Conservation (phyloP, 2,329 filamentous ascomycete species). For the Fusarium nodosum region DNA sequence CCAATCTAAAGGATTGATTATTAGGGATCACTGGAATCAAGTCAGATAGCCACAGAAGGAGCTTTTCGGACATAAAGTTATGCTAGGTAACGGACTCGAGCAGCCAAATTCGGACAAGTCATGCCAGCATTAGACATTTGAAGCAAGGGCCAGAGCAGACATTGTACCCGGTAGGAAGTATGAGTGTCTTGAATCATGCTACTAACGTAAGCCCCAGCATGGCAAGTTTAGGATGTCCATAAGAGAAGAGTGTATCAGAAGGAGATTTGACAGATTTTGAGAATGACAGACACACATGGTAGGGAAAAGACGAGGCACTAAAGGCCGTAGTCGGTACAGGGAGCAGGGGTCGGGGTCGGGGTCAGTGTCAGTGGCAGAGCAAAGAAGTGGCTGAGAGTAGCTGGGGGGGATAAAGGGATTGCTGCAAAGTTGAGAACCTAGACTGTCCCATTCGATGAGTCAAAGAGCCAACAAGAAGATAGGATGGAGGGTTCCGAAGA, state of each 20-base stretch:
- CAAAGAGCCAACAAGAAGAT: conserved; percentile 45
- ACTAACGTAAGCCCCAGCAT: conserved; percentile 51
- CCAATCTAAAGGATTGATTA: conserved; percentile 26
- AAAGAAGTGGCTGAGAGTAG: conserved; percentile 42
- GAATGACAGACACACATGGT: conserved; percentile 12
- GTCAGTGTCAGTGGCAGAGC: conserved; percentile 33
- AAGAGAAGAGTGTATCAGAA: conserved; percentile 59
- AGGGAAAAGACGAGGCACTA: conserved; percentile 24
- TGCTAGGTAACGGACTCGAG: conserved; percentile 25
- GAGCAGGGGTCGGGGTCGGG: conserved; percentile 26
- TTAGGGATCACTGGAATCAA: conserved; percentile 27
- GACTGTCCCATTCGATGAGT: conserved; percentile 28
- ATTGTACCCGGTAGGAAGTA: conserved; percentile 57
- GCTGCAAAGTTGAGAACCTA: conserved; percentile 25
- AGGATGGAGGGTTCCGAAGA: conserved; percentile 40
- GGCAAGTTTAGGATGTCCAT: conserved; percentile 32
- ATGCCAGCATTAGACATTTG: conserved; percentile 38
- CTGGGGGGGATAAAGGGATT: conserved; percentile 26
- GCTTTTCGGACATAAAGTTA: conserved; percentile 6
- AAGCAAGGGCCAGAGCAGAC: conserved; percentile 42
- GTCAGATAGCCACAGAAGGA: conserved; percentile 30
- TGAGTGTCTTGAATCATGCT: conserved; percentile 58
- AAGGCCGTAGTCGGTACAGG: conserved; percentile 21
- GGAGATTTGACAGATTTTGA: conserved; percentile 53
- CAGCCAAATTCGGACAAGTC: conserved; percentile 31